Evolutionary conservation across 495 filamentous ascomycete species (phyloP), one percentile per base, ranked within the genome.

Genomic region (Xylaria palmicola): DNA sequence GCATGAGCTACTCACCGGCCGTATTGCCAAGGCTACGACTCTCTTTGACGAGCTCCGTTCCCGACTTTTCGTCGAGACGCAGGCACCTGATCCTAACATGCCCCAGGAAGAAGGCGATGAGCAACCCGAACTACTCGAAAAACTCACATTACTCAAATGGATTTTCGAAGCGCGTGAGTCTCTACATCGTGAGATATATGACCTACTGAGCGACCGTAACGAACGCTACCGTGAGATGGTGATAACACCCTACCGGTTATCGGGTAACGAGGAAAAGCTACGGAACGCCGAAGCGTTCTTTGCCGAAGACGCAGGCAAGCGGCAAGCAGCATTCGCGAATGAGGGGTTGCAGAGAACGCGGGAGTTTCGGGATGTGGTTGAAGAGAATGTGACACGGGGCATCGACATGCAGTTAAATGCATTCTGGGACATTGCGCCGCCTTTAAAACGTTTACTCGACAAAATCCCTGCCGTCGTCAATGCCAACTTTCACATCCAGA

Each of bases 351-450:
- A 82, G 50, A 88, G 94, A 10, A 86, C 88, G 22, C 85, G 91
- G 57, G 86, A 89, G 22, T 96, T 98, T 72, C 77, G 90, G 56
- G 81, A 84, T 32, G 85, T 93, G 17, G 86, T 97, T 29, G 92
- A 97, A 72, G 82, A 85, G 68, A 94, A 93, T 55, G 91, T 95
- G 24, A 83, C 85, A 3, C 86, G 92, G 4, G 94, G 93, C 4
- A 91, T 98, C 15, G 93, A 97, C 70, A 82, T 89, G 30, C 95
- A 97, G 72, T 82, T 97, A 0, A 89, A 86, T 15, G 92, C 92
- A 3, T 98, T 97, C 76, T 98, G 94, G 94, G 95, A 98, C 67
- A 96, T 98, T 64, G 94, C 92, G 0, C 95, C 95, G 1, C 81
- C 85, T 1, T 82, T 98, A 0, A 79, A 87, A 9, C 81, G 85